Conservation (phyloP, 2,329 filamentous ascomycete species). For the Aspergillus fructus region DNA sequence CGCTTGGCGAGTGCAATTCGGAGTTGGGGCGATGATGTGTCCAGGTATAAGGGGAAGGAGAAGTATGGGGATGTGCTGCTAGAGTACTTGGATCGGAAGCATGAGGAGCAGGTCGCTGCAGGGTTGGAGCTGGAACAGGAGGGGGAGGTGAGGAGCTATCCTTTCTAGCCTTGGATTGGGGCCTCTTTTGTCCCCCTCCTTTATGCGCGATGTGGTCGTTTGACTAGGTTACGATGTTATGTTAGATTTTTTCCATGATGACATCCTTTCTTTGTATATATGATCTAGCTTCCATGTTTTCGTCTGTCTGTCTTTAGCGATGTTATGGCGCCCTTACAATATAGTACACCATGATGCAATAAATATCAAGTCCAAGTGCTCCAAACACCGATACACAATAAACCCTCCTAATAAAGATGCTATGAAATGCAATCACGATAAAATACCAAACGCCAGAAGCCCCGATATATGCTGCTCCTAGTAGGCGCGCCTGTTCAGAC, state of each 20-base stretch:
- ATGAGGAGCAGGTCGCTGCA: constrained; percentile 68
- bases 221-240: neutral
- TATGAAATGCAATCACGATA: neutral
- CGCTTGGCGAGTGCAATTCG: constrained; percentile 73
- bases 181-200: neutral
- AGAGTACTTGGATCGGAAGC: constrained; percentile 72
- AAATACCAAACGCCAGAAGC: neutral
- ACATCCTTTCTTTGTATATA: neutral
- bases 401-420: neutral
- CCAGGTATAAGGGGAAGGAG: constrained; percentile 74
- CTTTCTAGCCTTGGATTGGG: constrained; percentile 44
- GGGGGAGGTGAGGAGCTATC: constrained; percentile 62
- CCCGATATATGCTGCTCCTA: neutral
- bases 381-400: neutral
- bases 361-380: neutral
- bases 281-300: neutral
- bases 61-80: constrained; percentile 71
- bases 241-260: neutral
- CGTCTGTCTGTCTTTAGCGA: neutral
- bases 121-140: constrained; percentile 65
- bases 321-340: neutral
- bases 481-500: neutral
- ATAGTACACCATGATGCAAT: neutral
- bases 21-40: constrained; percentile 79
- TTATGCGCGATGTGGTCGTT: neutral